Base-by-base conservation (phyloP, 257 asterid species). In the Anisodus acutangulus region DNA sequence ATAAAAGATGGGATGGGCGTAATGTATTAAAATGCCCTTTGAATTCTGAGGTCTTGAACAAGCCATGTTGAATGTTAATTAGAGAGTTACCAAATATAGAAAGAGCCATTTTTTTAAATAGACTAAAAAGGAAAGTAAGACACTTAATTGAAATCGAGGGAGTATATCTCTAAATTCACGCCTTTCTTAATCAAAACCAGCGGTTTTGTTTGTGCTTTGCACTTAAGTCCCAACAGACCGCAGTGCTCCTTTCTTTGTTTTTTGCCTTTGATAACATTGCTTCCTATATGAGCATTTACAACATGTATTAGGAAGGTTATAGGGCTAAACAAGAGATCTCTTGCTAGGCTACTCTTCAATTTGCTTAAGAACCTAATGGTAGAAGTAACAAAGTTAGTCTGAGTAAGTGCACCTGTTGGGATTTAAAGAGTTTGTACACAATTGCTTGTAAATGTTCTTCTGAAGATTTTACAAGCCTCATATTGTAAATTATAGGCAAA, bases 401-500 rank as follows among this genome's bases (percentile, higher is more conserved):
- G 51, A 39, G 19, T 69, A 69, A 69, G 31, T 39, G 78, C 19
- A 41, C 37, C 6, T 35, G 22, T 37, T 68, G 51, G 76, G 49
- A 35, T 35, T 11, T 43, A 67, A 35, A 37, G 22, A 35, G 49
- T 6, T 5, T 68, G 76, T n/a, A 4, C 37, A 68, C 4, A 12
- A 69, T 69, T 39, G 22, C 31, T 37, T 39, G 22, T 37, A 68
- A 39, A 39, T 69, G 53, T 13, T 69, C 78, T 37, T 69, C 6
- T 39, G 78, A 41, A 69, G 78, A 17, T 35, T 69, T 35, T 15
- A 9, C 78, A 69, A 68, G 78, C 78, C 13, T 69, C 53, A 15
- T 69, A 69, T 69, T 6, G 9, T 12, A 69, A 5, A 69, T 39
- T 69, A 13, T 39, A 39, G 78, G 78, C 53, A 31, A 31, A 31